These are phyloP conservation scores for Aspergillus sp. DNA, from an alignment of 2,329 filamentous ascomycete genomes.

Conservation along the genomic window DNA sequence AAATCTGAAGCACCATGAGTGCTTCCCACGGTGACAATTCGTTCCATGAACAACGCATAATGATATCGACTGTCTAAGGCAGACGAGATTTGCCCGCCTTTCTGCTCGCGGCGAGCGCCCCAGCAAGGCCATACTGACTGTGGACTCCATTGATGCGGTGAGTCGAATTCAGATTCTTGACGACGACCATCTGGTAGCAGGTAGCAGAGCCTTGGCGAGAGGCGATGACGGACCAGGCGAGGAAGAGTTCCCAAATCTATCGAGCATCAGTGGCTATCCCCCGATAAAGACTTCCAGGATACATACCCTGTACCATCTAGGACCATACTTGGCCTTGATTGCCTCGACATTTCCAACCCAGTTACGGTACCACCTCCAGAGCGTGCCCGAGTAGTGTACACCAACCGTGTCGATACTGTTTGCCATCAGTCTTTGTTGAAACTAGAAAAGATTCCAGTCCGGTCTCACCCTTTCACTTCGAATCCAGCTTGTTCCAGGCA, in stretches of 20 bases:
- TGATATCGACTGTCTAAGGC: constrained; percentile 1
- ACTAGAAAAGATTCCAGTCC: background rate
- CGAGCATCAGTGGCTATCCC: constrained; percentile 5
- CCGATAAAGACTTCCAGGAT: background rate
- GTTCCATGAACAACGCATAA: too few relatives aligned
- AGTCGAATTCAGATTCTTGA: constrained; percentile 78
- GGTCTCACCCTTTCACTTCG: constrained; percentile 66
- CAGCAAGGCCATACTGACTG: constrained; percentile 64
- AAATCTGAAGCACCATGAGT: too few relatives aligned
- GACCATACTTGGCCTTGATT: constrained; percentile 82
- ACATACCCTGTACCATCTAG: constrained; percentile 82
- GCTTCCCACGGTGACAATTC: too few relatives aligned
- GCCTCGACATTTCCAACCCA: constrained; percentile 85
- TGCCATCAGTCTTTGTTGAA: background rate
- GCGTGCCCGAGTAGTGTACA: constrained; percentile 85
- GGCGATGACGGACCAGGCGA: constrained; percentile 73
- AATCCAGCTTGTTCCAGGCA: constrained; percentile 76
- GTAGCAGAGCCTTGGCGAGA: constrained; percentile 73
- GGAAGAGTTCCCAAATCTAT: constrained; percentile 79
- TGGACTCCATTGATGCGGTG: constrained; percentile 68
- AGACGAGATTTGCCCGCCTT: constrained; percentile 18
- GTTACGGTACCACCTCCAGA: constrained; percentile 94
- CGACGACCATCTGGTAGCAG: constrained; percentile 74
- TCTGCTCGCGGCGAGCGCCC: constrained; percentile 54
- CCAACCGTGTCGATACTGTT: constrained; percentile 73